Conservation (phyloP, 2,329 filamentous ascomycete species). For the Stagonosporopsis cucurbitacearum region DNA sequence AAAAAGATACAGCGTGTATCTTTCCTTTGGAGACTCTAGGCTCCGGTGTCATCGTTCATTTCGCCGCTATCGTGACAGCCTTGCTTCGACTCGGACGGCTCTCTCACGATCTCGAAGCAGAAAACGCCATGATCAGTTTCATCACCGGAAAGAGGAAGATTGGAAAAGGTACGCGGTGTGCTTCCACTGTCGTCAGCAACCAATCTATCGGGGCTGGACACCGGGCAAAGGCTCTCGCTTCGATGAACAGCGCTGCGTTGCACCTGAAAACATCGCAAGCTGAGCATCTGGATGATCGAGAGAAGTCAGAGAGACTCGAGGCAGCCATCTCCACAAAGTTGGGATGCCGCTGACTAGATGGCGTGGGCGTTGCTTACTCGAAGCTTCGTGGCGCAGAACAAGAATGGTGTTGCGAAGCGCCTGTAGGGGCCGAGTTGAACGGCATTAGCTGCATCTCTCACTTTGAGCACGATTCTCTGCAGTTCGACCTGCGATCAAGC, state of each 20-base stretch:
- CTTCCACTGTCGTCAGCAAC: neutral
- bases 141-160: neutral
- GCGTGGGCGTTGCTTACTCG: neutral
- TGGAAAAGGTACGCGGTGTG: neutral
- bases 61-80: neutral
- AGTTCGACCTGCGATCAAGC: neutral
- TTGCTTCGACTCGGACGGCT: neutral
- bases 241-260: neutral
- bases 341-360: neutral
- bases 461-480: neutral
- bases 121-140: neutral
- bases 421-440: too few species aligned
- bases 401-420: neutral
- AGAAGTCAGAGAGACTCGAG: neutral
- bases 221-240: neutral
- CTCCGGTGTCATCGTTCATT: neutral
- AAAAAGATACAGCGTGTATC: too few species aligned
- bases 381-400: neutral
- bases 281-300: neutral
- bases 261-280: neutral
- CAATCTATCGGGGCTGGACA: neutral
- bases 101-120: neutral
- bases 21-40: too few species aligned
- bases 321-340: neutral
- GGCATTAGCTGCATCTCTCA: neutral